Evolutionary conservation across 2,329 filamentous ascomycete genomes (phyloP).

Genomic region (Myriosclerotinia duriaeana): DNA sequence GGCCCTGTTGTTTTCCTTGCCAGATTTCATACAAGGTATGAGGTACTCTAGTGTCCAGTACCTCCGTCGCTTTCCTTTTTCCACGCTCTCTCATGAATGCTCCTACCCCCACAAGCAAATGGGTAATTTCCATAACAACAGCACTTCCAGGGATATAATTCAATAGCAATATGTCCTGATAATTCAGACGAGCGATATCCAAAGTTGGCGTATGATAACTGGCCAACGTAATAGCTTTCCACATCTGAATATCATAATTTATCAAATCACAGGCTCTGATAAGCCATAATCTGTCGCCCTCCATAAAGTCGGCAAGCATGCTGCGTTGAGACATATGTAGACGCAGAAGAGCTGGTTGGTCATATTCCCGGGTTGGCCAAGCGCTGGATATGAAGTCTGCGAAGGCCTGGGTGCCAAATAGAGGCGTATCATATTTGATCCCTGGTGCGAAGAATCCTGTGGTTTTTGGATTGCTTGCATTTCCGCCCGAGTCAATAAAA

Average conservation of each 20-base stretch:
- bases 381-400: conserved; percentile 4
- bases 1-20: not conserved
- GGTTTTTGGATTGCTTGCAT: not conserved
- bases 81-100: not conserved
- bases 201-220: not conserved
- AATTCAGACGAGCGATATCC: not conserved
- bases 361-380: not conserved
- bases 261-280: not conserved
- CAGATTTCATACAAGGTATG: too few relatives aligned
- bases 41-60: too few relatives aligned
- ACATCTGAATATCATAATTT: not conserved
- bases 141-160: not conserved
- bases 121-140: not conserved
- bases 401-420: not conserved
- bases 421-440: not conserved
- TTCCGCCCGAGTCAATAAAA: not conserved
- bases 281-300: not conserved
- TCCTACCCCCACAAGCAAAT: not conserved
- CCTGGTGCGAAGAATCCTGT: not conserved
- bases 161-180: not conserved
- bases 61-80: not conserved
- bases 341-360: not conserved
- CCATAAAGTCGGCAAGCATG: not conserved
- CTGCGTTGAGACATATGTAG: not conserved
- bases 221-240: not conserved